Evolutionary conservation across 768 basidiomycete genomes (phyloP), one percentile per base, ranked within the genome.

Genomic region (Russula vinacea): DNA sequence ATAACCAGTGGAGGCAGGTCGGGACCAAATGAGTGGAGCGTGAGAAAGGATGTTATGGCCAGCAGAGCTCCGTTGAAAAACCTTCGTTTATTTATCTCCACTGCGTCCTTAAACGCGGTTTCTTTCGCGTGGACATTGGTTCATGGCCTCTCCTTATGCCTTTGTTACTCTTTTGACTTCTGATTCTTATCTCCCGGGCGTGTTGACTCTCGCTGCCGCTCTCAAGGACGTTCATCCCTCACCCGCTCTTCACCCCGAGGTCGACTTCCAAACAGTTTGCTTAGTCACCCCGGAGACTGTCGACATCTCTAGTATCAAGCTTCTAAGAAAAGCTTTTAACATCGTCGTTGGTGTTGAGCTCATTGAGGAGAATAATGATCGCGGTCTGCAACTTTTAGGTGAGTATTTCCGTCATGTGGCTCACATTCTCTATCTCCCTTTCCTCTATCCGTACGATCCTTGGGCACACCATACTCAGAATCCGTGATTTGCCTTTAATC

Each of bases 221-320:
- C 82, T 99, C 69, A 84, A 83, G 60, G 90, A 94, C 65, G 73
- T 92, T 47, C 94, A 95, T 71, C 80, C 83, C 19, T 75, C 76
- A 49, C 84, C 86, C 9, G 76, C 84, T 26, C 73, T 78, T 51
- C 74, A 82, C 33, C 84, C 86, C 58, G 81, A 85, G 72, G 82
- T 87, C 62, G 80, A 87, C 55, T 91, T 91, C 71, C 80, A 88
- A 66, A 90, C 89, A 16, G 87, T 94, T 65, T 97, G 94, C 76
- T 78, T 99, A 49, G 92, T 96, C 65, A 96, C 96, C 32, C 97
- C 97, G 58, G 93, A 97, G 73, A 88, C 91, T 0, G 87, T 98
- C 73, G 87, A 92, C 74, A 89, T 95, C 29, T 79, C 82, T 55
- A 81, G 90, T 58, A 87, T 94, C 66, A 91, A 87, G 71, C 81